Evolutionary conservation across 2,329 filamentous ascomycete genomes (phyloP).

Genomic region (Trichoderma brevicompactum): DNA sequence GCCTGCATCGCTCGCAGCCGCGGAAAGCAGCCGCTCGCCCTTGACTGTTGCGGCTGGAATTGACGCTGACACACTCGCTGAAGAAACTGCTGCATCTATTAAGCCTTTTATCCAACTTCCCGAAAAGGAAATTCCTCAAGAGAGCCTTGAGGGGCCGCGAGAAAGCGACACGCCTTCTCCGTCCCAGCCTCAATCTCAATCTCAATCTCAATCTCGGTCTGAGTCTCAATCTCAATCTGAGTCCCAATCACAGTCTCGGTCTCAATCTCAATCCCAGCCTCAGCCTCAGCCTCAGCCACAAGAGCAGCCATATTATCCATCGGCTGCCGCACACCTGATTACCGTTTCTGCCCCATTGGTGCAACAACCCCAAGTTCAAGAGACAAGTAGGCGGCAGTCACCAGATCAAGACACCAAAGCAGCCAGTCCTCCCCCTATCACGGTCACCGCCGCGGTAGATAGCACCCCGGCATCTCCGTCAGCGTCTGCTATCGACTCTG

Average conservation of each 20-base stretch:
- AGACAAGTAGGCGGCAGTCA: neutral
- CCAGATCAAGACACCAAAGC: constrained; percentile 1
- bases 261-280: neutral
- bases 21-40: neutral
- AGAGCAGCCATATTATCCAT: constrained; percentile 23
- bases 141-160: constrained; percentile 2
- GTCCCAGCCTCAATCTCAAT: neutral
- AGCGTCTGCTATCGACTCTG: constrained; percentile 10
- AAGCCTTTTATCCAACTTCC: constrained; percentile 20
- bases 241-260: neutral
- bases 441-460: neutral
- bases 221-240: neutral
- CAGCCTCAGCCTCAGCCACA: neutral
- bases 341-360: neutral
- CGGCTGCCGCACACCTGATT: constrained; percentile 17
- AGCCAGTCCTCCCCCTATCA: constrained; percentile 1
- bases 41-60: constrained; percentile 1
- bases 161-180: neutral
- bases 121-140: constrained; percentile 21
- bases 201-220: neutral
- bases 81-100: constrained; percentile 2
- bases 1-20: neutral
- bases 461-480: constrained; percentile 13
- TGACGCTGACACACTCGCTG: constrained; percentile 1
- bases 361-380: neutral